Evolutionary conservation across 805 yeast genomes (phyloP).

Genomic region (Candida corydali): DNA sequence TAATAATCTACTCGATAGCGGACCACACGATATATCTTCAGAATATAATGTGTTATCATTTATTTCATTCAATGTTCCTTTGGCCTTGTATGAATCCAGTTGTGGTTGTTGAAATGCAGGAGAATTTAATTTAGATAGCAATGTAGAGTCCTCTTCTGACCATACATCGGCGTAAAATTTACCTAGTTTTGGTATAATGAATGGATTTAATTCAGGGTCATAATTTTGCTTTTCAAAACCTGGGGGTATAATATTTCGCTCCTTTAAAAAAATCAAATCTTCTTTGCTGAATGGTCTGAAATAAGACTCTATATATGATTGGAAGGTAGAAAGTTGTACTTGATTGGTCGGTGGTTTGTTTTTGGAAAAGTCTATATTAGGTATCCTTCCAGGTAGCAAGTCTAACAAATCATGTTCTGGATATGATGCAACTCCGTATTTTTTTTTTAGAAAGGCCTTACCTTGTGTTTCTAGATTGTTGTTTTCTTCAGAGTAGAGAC

Average conservation of each 20-base stretch:
- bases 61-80: constrained; percentile 54
- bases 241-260: constrained; percentile 55
- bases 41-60: constrained; percentile 63
- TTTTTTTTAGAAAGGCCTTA: constrained; percentile 66
- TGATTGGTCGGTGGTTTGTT: constrained; percentile 74
- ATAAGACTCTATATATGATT: constrained; percentile 79
- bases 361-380: constrained; percentile 79
- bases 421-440: constrained; percentile 86
- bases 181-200: constrained; percentile 80
- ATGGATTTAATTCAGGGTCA: constrained; percentile 69
- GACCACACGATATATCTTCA: constrained; percentile 84
- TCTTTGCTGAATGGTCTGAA: constrained; percentile 76
- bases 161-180: constrained; percentile 77
- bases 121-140: constrained; percentile 42
- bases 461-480: constrained; percentile 64
- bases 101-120: constrained; percentile 44
- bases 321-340: constrained; percentile 86
- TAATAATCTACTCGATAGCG: constrained; percentile 76
- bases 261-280: constrained; percentile 70
- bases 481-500: constrained; percentile 57
- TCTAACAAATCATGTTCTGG: constrained; percentile 75
- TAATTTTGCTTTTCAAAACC: constrained; percentile 43
- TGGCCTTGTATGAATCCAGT: constrained; percentile 47
- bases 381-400: constrained; percentile 82
- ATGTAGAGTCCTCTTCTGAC: constrained; percentile 71